Base-by-base conservation (phyloP, 2,329 filamentous ascomycete genomes). In the Emericellopsis atlantica region DNA sequence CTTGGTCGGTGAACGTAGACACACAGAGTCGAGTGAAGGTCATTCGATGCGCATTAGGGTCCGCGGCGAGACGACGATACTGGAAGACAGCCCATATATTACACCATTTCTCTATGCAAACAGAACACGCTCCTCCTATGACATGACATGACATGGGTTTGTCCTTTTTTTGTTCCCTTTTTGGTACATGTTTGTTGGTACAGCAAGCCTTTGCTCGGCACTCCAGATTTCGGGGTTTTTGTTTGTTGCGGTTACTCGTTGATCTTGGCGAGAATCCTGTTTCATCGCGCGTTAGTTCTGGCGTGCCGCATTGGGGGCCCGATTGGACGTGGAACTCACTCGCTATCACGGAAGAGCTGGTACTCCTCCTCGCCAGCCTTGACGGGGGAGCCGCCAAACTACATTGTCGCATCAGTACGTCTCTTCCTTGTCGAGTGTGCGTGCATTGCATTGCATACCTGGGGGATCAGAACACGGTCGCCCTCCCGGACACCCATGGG, bases 291-390 rank as follows among this genome's bases (percentile, higher is more conserved):
- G n/a, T 29, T 37, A 34, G 32, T 48, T 55, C 24, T 58, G 49
- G 26, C 29, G 24, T 35, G 11, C 11, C 31, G 36, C 31, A 5
- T 12, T 12, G 9, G 11, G 31, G 11, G 2, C 15, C 23, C 15
- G 16, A 9, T 15, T 10, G 10, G 9, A 10, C 8, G 38, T 11
- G 18, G 4, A n/a, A 24, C 89, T 69, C 81, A 96, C 90, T 98
- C 92, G 72, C 88, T 84, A 68, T 98, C 92, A 57, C 92, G 79
- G 83, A 95, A 98, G 49, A 98, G 79, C 49, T 84, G 80, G 73
- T 79, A 96, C 70, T 98, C 92, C 52, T 96, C 88, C 55, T 98
- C 90, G 53, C 90, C 92, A 53, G 96, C 86, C 79, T 96, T 96
- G 64, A 98, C 81, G 49, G 90, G 83, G 59, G 83, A 92, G 49